phyloP scores from a whole-genome alignment of 805 yeast genomes.

The Candida lessepsii region DNA sequence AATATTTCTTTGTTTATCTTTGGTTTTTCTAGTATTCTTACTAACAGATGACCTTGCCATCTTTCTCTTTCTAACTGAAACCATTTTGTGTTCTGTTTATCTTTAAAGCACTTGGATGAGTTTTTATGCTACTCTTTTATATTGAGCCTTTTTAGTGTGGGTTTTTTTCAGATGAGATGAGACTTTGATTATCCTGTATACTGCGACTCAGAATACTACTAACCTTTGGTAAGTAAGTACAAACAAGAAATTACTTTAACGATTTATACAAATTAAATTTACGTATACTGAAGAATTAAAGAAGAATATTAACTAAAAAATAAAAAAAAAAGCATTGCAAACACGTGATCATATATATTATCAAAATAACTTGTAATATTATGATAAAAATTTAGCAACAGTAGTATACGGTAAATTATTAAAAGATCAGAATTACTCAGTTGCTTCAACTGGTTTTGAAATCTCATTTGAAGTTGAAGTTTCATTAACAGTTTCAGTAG shows the following conservation, averaged over 20 bases:
- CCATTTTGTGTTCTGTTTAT: slow-evolving; percentile 40
- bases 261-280: too few relatives aligned
- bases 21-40: slow-evolving; percentile 67
- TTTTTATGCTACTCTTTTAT: too few relatives aligned
- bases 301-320: too few relatives aligned
- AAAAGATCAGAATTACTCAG: neutral
- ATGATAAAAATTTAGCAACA: too few relatives aligned
- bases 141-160: neutral
- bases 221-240: neutral
- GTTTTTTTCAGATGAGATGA: slow-evolving; percentile 10
- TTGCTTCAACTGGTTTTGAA: slow-evolving; percentile 1
- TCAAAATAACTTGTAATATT: too few relatives aligned
- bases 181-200: slow-evolving; percentile 1
- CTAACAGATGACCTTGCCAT: slow-evolving; percentile 68
- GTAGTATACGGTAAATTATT: too few relatives aligned
- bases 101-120: too few relatives aligned
- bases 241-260: too few relatives aligned
- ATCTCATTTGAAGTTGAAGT: slow-evolving; percentile 1
- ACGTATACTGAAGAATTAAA: too few relatives aligned
- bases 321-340: too few relatives aligned
- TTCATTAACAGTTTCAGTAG: neutral
- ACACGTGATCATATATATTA: too few relatives aligned
- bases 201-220: too few relatives aligned
- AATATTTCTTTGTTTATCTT: slow-evolving; percentile 67
- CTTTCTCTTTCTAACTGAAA: slow-evolving; percentile 82